Conservation (phyloP, 78 protist genomes). For the Cavenderia fasciculata region DNA sequence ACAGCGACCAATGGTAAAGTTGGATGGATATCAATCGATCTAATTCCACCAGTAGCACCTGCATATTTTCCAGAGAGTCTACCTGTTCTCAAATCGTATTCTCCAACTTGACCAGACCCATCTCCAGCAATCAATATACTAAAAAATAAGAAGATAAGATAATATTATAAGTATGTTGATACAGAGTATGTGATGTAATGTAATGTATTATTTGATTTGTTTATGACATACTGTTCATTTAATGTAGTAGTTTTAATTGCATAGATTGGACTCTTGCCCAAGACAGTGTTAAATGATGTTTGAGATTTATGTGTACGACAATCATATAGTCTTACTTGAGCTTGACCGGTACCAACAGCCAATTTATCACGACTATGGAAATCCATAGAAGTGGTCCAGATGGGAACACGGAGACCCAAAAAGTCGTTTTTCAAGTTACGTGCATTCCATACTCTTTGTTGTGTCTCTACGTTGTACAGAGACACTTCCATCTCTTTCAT, state of each 20-base stretch:
- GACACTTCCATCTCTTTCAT: conserved; percentile 3
- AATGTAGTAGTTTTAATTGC: background rate
- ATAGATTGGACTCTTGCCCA: conserved; percentile 32
- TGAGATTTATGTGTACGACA: background rate
- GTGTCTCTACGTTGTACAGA: background rate
- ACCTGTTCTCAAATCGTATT: conserved; percentile 33
- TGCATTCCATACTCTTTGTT: background rate
- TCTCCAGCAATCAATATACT: conserved; percentile 40
- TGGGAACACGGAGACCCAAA: conserved; percentile 16
- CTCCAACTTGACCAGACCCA: conserved; percentile 17
- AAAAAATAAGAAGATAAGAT: background rate
- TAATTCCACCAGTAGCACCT: conserved; percentile 43
- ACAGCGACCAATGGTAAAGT: conserved; percentile 28
- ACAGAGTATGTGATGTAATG: background rate
- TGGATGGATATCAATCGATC: conserved; percentile 36
- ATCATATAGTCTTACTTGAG: background rate
- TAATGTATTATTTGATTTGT: background rate
- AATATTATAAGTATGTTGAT: background rate
- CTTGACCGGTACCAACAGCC: background rate
- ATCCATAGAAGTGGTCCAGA: background rate
- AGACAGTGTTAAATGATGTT: background rate
- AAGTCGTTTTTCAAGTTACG: conserved; percentile 2
- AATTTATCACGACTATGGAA: conserved; percentile 4
- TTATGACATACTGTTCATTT: conserved; percentile 25
- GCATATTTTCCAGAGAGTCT: conserved; percentile 11